Conservation (phyloP, 257 asterid genomes). For the Solanum ossicruentum region DNA sequence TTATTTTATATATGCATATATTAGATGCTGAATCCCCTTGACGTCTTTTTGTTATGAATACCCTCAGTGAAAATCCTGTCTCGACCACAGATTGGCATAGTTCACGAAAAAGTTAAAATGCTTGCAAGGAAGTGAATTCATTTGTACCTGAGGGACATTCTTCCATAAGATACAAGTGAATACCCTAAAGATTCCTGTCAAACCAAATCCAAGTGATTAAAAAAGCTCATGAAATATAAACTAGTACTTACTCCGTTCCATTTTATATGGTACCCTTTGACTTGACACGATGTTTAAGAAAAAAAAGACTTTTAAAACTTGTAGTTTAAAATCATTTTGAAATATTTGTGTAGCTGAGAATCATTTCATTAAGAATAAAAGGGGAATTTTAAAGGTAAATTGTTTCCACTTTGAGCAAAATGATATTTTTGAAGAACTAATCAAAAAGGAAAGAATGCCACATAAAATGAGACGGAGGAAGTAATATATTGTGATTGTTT, state of each 20-base stretch:
- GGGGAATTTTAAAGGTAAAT: too few relatives aligned
- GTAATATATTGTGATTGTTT: neutral
- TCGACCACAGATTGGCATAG: neutral
- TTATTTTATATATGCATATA: too few relatives aligned
- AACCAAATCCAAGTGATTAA: neutral
- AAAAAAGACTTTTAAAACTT: too few relatives aligned
- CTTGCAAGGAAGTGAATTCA: neutral
- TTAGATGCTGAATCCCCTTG: neutral
- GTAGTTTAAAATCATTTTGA: too few relatives aligned
- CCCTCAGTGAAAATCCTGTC: neutral
- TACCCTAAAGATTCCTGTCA: constrained; percentile 37
- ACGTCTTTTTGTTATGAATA: neutral
- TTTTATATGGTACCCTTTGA: too few relatives aligned
- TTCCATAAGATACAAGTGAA: constrained; percentile 62
- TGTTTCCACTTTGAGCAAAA: too few relatives aligned
- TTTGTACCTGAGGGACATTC: constrained; percentile 66
- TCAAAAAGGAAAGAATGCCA: too few relatives aligned
- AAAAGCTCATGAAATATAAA: neutral
- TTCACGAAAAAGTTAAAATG: neutral
- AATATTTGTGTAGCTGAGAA: too few relatives aligned
- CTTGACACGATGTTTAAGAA: too few relatives aligned
- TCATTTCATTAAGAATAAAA: too few relatives aligned
- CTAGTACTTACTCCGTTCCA: neutral
- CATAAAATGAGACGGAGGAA: too few relatives aligned
- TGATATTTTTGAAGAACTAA: too few relatives aligned